Evolutionary conservation across 2,329 filamentous ascomycete genomes (phyloP).

Genomic region (Dothistroma pini): DNA sequence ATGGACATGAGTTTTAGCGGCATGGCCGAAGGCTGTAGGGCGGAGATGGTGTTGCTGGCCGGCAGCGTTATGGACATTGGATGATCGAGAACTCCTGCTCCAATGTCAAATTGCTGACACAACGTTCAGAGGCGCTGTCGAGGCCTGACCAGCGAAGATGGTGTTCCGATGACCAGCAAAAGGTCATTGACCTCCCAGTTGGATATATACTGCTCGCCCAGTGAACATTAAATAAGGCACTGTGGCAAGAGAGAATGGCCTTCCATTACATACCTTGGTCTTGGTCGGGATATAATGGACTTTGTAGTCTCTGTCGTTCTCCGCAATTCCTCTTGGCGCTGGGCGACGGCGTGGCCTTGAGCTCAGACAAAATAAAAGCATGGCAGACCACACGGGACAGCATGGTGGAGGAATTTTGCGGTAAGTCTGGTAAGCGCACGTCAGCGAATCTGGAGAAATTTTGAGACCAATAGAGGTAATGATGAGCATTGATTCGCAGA

Average conservation of each 20-base stretch:
- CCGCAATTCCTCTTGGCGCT: too few species aligned
- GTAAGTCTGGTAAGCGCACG: too few species aligned
- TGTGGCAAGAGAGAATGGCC: neutral
- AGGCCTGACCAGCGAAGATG: neutral
- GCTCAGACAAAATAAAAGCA: too few species aligned
- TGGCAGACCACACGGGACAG: too few species aligned
- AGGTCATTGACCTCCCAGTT: neutral
- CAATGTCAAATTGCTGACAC: neutral
- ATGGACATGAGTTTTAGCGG: neutral
- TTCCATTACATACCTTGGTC: neutral
- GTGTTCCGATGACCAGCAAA: neutral
- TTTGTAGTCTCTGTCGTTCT: neutral
- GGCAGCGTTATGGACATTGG: neutral
- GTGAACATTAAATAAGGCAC: neutral
- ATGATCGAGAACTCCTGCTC: neutral
- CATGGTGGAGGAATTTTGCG: too few species aligned
- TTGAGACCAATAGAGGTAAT: too few species aligned
- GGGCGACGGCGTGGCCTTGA: too few species aligned
- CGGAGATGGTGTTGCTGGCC: neutral
- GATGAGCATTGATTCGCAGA: too few species aligned
- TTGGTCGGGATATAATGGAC: neutral
- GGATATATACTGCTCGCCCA: neutral
- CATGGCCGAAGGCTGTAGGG: neutral
- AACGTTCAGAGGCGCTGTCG: neutral
- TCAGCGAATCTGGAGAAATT: too few species aligned